These are phyloP conservation scores for Umbelopsis sp. DNA, from an alignment of 371 early-diverging fungal genomes.

Conservation along the genomic window DNA sequence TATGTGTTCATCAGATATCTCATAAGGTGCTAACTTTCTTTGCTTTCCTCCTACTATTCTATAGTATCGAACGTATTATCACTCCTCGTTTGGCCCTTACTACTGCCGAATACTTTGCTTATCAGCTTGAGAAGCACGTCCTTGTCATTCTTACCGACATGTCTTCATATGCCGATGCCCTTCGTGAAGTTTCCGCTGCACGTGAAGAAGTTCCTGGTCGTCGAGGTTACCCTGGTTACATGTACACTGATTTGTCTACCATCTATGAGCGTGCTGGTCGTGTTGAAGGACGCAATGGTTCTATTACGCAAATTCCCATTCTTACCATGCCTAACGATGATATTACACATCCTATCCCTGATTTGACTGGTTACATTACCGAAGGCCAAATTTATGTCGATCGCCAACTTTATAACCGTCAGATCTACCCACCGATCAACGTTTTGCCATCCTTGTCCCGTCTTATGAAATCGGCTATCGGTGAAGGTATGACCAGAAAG, in stretches of 20 bases:
- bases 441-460: slow-evolving; percentile 99
- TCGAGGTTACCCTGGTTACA: slow-evolving; percentile 99
- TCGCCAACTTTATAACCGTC: slow-evolving; percentile 99
- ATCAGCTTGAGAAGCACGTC: slow-evolving; percentile 99
- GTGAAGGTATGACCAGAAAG: slow-evolving; percentile 98
- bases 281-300: slow-evolving; percentile 99
- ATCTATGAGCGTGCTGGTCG: slow-evolving; percentile 99
- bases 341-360: slow-evolving; percentile 99
- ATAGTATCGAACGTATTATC: slow-evolving; percentile 99
- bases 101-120: slow-evolving; percentile 99
- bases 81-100: slow-evolving; percentile 99
- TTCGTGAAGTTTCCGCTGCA: slow-evolving; percentile 99
- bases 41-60: not conserved
- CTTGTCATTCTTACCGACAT: slow-evolving; percentile 99
- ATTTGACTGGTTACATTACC: slow-evolving; percentile 99
- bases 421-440: slow-evolving; percentile 99
- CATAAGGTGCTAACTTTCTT: not conserved
- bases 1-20: slow-evolving; percentile 13
- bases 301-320: slow-evolving; percentile 99
- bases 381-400: slow-evolving; percentile 99
- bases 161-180: slow-evolving; percentile 99
- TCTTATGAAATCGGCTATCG: slow-evolving; percentile 99
- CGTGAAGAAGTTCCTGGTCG: slow-evolving; percentile 99
- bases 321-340: slow-evolving; percentile 99
- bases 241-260: slow-evolving; percentile 99